Percentiles rank a stretch among this genome's conserved stretches.
These are phyloP conservation scores for Monosporozyma yasuniensis DNA, from an alignment of 805 yeast genomes.

Conservation along the genomic window DNA sequence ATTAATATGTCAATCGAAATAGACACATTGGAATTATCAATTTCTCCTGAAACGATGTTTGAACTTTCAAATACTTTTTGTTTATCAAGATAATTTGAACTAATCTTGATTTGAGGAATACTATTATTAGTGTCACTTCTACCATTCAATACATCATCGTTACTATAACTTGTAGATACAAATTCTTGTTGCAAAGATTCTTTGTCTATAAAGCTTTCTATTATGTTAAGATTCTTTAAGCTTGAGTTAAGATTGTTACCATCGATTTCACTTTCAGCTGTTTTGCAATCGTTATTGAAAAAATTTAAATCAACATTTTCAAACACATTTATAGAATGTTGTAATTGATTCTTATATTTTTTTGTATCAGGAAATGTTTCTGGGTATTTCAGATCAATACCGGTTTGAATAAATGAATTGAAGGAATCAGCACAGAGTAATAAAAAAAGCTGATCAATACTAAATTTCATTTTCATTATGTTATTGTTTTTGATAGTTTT, in stretches of 20 bases:
- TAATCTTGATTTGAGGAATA: slow-evolving; percentile 24
- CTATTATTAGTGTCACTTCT: slow-evolving; percentile 1
- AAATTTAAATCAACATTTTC: slow-evolving; percentile 31
- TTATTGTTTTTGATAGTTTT: slow-evolving; percentile 14
- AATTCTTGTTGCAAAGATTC: background rate
- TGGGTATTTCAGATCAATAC: slow-evolving; percentile 67
- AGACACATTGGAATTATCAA: background rate
- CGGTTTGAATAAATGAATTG: slow-evolving; percentile 56
- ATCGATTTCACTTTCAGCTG: too few relatives aligned
- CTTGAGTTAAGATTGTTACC: background rate
- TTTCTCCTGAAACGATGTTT: background rate
- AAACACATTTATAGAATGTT: slow-evolving; percentile 33
- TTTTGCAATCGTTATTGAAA: too few relatives aligned
- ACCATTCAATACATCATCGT: background rate
- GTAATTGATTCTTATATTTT: slow-evolving; percentile 38
- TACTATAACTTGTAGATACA: background rate
- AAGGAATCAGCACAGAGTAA: slow-evolving; percentile 80
- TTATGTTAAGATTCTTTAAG: slow-evolving; percentile 3
- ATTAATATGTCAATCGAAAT: background rate
- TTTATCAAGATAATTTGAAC: background rate
- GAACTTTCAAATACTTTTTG: background rate
- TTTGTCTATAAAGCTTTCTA: slow-evolving; percentile 14
- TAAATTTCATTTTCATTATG: slow-evolving; percentile 27
- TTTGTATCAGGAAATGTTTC: slow-evolving; percentile 49
- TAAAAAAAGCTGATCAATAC: slow-evolving; percentile 39